Percentiles rank a stretch among this genome's conserved stretches.
Evolutionary conservation across 495 filamentous ascomycete species (phyloP).

Genomic region (Aspergillus wentii): DNA sequence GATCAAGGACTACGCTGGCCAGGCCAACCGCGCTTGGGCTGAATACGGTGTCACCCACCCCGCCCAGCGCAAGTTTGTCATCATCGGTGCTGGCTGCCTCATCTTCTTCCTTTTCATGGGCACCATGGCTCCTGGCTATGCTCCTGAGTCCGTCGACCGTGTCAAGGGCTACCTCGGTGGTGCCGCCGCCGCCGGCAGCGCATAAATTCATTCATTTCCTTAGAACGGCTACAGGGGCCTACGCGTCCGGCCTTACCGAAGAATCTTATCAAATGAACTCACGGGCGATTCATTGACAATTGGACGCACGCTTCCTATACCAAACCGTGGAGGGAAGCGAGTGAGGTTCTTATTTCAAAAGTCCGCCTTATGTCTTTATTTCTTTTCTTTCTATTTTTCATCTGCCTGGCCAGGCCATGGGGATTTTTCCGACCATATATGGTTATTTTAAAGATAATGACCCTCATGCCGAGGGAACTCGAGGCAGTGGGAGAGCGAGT

Average conservation of each 20-base stretch:
- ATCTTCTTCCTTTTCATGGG: conserved; percentile 66
- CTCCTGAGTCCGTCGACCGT: conserved; percentile 30
- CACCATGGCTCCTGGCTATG: conserved; percentile 48
- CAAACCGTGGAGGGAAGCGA: no score
- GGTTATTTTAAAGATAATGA: conserved; percentile 12
- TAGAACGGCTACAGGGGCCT: no score
- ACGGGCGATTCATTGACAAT: no score
- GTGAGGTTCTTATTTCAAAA: no score
- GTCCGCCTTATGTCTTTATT: conserved; percentile 3
- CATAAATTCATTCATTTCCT: conserved; percentile 15
- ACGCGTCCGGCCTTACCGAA: no score
- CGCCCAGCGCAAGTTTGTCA: conserved; percentile 66
- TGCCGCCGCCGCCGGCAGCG: conserved; percentile 30
- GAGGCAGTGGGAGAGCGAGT: conserved; percentile 4
- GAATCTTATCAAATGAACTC: no score
- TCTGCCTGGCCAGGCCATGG: conserved; percentile 7
- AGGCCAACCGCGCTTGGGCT: conserved; percentile 69
- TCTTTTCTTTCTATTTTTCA: conserved; percentile 3
- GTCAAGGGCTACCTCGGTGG: conserved; percentile 42
- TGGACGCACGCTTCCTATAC: no score
- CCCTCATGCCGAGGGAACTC: conserved; percentile 6
- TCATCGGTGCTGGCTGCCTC: conserved; percentile 57
- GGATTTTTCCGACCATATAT: not conserved
- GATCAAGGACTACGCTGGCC: conserved; percentile 70
- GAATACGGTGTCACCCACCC: conserved; percentile 78